Percentiles rank a stretch among this genome's conserved stretches.
These are phyloP conservation scores for Dryadomyces quercus-mongolicae DNA, from an alignment of 2,329 filamentous ascomycete species.

Conservation along the genomic window DNA sequence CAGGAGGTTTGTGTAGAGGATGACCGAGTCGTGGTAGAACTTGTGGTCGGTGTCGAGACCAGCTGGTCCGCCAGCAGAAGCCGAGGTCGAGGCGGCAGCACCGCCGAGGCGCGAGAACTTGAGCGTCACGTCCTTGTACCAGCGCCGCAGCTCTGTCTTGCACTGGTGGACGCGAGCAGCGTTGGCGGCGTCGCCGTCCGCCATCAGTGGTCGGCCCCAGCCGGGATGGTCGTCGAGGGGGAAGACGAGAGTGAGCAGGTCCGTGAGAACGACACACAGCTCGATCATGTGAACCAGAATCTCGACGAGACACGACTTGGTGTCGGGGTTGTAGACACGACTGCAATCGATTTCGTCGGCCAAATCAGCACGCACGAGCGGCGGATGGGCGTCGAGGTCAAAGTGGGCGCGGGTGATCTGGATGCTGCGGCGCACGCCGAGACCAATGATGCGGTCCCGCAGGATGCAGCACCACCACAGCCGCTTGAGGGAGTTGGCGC, in stretches of 20 bases:
- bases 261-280: constrained; percentile 11
- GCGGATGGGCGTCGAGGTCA: constrained; percentile 25
- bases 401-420: constrained; percentile 36
- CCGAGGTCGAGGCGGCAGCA: not conserved
- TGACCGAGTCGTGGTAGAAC: constrained; percentile 11
- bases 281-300: constrained; percentile 9
- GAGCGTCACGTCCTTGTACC: constrained; percentile 8
- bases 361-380: constrained; percentile 24
- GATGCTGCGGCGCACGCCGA: constrained; percentile 36
- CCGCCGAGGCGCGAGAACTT: constrained; percentile 8
- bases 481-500: constrained; percentile 27
- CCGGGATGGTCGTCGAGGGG: constrained; percentile 11
- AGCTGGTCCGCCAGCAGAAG: not conserved
- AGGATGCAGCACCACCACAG: constrained; percentile 44
- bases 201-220: constrained; percentile 7
- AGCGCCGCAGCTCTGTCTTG: constrained; percentile 10
- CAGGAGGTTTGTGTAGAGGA: constrained; percentile 12
- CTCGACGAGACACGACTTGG: constrained; percentile 11
- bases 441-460: constrained; percentile 35
- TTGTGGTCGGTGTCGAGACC: not conserved
- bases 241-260: constrained; percentile 11
- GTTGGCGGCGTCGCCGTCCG: constrained; percentile 1
- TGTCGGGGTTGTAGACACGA: constrained; percentile 13
- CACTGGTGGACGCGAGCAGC: constrained; percentile 7
- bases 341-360: constrained; percentile 26